These are phyloP conservation scores for Russula virescens DNA, from an alignment of 768 basidiomycete species.

Conservation along the genomic window DNA sequence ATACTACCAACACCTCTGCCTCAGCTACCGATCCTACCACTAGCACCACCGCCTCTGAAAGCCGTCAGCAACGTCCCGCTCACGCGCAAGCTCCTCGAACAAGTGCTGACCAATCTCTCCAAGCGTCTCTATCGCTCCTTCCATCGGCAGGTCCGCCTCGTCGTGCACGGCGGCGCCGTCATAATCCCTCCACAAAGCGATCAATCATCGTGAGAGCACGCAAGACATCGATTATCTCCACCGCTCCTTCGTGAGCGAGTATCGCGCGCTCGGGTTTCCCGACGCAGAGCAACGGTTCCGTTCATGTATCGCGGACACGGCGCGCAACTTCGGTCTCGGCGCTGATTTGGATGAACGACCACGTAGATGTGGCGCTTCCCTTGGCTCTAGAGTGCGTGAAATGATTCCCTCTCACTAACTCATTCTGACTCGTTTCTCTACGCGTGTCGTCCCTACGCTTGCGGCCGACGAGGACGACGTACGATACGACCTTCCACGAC, in stretches of 20 bases:
- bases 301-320: slow-evolving; percentile 52
- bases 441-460: no score
- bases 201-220: slow-evolving; percentile 45
- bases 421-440: no score
- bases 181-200: slow-evolving; percentile 58
- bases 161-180: slow-evolving; percentile 68
- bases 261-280: slow-evolving; percentile 40
- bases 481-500: slow-evolving; percentile 58
- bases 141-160: slow-evolving; percentile 48
- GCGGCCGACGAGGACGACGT: slow-evolving; percentile 28
- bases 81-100: not conserved
- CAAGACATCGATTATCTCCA: slow-evolving; percentile 65
- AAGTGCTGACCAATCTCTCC: slow-evolving; percentile 38
- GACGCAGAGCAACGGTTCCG: slow-evolving; percentile 53
- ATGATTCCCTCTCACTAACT: no score
- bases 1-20: no score
- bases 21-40: no score
- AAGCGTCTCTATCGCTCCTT: slow-evolving; percentile 42
- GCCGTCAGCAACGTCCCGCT: slow-evolving; percentile 13
- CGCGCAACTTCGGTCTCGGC: slow-evolving; percentile 44
- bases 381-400: slow-evolving; percentile 59
- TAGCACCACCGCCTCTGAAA: not conserved
- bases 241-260: slow-evolving; percentile 55
- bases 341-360: slow-evolving; percentile 75
- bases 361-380: slow-evolving; percentile 66